Conservation (phyloP, 2,329 filamentous ascomycete species). For the Aureobasidium mangrovei region DNA sequence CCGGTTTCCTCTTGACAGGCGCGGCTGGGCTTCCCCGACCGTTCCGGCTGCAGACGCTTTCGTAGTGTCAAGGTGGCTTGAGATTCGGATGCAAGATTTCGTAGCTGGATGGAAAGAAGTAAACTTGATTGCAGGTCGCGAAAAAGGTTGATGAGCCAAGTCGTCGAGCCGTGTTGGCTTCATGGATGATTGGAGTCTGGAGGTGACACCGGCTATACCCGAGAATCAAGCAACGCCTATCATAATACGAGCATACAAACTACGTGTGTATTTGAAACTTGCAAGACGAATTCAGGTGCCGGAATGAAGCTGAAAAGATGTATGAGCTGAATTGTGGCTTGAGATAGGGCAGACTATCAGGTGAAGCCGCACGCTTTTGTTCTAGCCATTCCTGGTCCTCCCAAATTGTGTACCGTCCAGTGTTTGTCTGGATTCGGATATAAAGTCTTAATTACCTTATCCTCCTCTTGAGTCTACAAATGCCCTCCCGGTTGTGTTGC, state of each 20-base stretch:
- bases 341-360: too few species aligned
- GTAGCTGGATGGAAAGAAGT: not conserved
- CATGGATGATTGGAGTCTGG: conserved; percentile 1
- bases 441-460: too few species aligned
- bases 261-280: not conserved
- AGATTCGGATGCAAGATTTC: not conserved
- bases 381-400: too few species aligned
- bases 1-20: conserved; percentile 6
- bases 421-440: too few species aligned
- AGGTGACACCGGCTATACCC: conserved; percentile 4
- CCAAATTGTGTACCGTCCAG: too few species aligned
- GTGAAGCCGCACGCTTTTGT: too few species aligned
- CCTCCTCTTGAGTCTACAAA: too few species aligned
- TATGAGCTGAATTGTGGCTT: too few species aligned
- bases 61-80: not conserved
- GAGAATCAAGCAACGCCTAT: not conserved
- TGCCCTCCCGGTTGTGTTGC: too few species aligned
- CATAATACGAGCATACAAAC: not conserved
- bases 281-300: not conserved
- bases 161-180: not conserved
- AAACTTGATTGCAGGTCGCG: conserved; percentile 1
- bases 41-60: conserved; percentile 7
- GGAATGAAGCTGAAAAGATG: too few species aligned
- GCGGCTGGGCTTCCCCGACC: conserved; percentile 4
- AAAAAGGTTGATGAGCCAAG: not conserved